Base-by-base conservation (phyloP, 495 filamentous ascomycete genomes). In the Penicillium coffeae region DNA sequence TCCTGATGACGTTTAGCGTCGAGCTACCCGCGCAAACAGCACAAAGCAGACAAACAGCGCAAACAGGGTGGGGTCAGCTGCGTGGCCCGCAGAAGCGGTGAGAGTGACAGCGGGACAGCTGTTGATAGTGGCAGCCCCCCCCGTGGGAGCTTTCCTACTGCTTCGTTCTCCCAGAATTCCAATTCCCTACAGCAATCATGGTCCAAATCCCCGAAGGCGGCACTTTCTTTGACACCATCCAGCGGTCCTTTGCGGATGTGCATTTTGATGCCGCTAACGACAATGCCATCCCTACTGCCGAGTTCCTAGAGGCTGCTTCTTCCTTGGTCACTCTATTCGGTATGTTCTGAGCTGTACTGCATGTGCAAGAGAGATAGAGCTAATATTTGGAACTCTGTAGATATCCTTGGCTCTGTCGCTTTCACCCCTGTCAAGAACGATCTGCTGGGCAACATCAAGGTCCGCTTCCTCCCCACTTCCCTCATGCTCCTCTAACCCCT, bases 261-360 rank as follows among this genome's bases (percentile, higher is more conserved):
- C 84, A 87, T 9, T 65, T 95, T 52, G 80, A 87, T 54, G 72
- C 76, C 47, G 75, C 69, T 48, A 84, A 89, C 45, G 82, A 82
- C 67, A 83, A 88, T 75, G 84, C 82, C 52, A 85, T 97, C 56
- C 64, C 79, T 8, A 97, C 94, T 21, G 78, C 75, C 56, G 87
- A 94, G 64, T 98, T 96, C 72, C 84, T 97, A 51, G 88, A 94
- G 33, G 94, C 94, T 43, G 81, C 88, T 38, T 89, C 95, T 74
- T 81, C 86, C 20, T 69, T 96, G 55, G 86, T 87, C 38, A 82
- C 82, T 36, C 79, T 98, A 30, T 97, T 98, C 62, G 89, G 90
- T 96, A 70, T 15, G 76, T 55, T 8, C 33, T 9, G 1, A 8
- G 25, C 35, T 48, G 22, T 43, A 43, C 5, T 15, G 15, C 38